Conservation (phyloP, 768 basidiomycete species). For the Zangia roseola region DNA sequence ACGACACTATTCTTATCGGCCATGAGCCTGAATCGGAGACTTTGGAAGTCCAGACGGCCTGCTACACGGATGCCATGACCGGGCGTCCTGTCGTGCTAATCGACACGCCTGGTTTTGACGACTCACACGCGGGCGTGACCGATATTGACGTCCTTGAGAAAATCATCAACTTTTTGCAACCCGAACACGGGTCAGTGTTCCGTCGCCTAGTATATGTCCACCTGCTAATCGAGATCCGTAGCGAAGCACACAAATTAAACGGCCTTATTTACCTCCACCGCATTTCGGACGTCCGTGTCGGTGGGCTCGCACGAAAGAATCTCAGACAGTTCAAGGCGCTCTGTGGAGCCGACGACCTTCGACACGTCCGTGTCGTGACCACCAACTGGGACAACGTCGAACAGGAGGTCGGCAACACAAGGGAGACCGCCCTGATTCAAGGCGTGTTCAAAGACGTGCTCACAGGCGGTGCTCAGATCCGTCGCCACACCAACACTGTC, state of each 20-base stretch:
- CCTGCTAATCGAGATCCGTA: background rate
- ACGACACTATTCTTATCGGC: too few species aligned
- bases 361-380: slow-evolving; percentile 44
- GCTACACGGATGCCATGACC: too few species aligned
- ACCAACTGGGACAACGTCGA: slow-evolving; percentile 45
- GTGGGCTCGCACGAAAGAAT: slow-evolving; percentile 40
- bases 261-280: slow-evolving; percentile 48
- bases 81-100: too few species aligned
- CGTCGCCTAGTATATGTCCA: too few species aligned
- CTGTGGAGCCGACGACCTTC: slow-evolving; percentile 42
- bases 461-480: slow-evolving; percentile 39
- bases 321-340: slow-evolving; percentile 44
- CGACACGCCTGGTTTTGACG: too few species aligned
- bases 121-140: too few species aligned
- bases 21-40: too few species aligned
- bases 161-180: too few species aligned
- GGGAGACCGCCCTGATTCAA: slow-evolving; percentile 30
- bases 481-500: slow-evolving; percentile 37
- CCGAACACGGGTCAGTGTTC: too few species aligned
- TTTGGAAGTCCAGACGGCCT: too few species aligned
- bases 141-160: too few species aligned
- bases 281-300: slow-evolving; percentile 41
- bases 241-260: slow-evolving; percentile 25
- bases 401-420: slow-evolving; percentile 18
- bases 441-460: slow-evolving; percentile 44